Conservation (phyloP, 805 yeast genomes). For the Spathaspora gorwiae region DNA sequence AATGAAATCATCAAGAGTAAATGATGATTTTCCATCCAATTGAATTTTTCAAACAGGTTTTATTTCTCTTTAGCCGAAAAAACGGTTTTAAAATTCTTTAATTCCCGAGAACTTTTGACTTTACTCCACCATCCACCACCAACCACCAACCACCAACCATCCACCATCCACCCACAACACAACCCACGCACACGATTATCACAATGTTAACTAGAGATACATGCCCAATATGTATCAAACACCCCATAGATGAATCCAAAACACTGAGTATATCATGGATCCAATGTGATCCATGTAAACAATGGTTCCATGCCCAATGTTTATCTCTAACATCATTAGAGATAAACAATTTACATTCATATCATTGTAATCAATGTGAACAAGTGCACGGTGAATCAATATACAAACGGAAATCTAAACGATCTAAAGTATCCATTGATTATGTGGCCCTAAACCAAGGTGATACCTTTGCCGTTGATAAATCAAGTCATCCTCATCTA, state of each 20-base stretch:
- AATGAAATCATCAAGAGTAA: no score
- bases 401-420: constrained; percentile 47
- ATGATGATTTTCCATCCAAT: no score
- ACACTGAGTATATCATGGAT: constrained; percentile 38
- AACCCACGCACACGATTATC: no score
- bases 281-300: constrained; percentile 50
- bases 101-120: no score
- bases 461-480: constrained; percentile 45
- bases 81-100: no score
- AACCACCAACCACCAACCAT: no score
- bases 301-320: constrained; percentile 56
- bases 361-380: constrained; percentile 53
- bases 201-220: constrained; percentile 12
- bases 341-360: constrained; percentile 38
- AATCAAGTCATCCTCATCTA: constrained; percentile 52
- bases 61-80: no score
- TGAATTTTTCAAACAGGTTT: no score
- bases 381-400: constrained; percentile 45
- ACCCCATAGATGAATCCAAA: constrained; percentile 11
- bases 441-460: constrained; percentile 80
- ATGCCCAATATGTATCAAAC: constrained; percentile 19
- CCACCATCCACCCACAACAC: no score
- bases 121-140: no score
- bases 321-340: constrained; percentile 29
- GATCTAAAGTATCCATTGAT: constrained; percentile 57